A percentile compares a stretch with the other conserved stretches of the same genome.
Conservation (phyloP, 2,329 filamentous ascomycete species). For the Madurella fahalii region DNA sequence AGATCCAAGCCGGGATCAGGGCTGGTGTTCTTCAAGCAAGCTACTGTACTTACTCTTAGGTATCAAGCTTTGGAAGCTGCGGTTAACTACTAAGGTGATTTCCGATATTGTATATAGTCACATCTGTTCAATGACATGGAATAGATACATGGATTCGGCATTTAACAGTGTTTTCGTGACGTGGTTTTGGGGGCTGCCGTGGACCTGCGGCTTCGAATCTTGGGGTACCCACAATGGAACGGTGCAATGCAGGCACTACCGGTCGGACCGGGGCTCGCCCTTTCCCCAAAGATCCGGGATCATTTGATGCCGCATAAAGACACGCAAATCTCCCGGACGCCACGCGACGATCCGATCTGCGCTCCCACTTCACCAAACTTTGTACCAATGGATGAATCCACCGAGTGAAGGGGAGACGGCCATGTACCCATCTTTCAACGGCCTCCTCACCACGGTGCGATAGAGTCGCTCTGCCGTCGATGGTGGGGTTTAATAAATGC, state of each 20-base stretch:
- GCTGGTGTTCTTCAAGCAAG: not conserved
- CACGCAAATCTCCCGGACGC: constrained; percentile 9
- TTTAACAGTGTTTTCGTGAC: not conserved
- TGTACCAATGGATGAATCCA: not conserved
- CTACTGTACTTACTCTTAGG: not conserved
- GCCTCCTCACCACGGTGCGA: not conserved
- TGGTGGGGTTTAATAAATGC: not conserved
- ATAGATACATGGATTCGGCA: too few species aligned
- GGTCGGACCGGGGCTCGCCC: too few species aligned
- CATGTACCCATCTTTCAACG: not conserved
- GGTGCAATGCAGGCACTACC: not conserved
- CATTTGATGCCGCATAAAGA: constrained; percentile 2
- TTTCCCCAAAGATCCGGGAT: not conserved
- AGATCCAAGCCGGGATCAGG: not conserved
- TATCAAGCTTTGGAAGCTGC: not conserved
- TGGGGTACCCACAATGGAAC: not conserved
- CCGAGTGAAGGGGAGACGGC: not conserved
- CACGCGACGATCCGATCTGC: constrained; percentile 1
- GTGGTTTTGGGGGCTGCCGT: not conserved
- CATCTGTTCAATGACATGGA: too few species aligned
- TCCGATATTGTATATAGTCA: too few species aligned
- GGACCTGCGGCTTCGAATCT: too few species aligned
- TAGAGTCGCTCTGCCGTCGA: not conserved
- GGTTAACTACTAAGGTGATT: too few species aligned
- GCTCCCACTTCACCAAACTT: not conserved